Evolutionary conservation across 495 filamentous ascomycete species (phyloP), one percentile per base, ranked within the genome.

Genomic region (Xylona heveae): DNA sequence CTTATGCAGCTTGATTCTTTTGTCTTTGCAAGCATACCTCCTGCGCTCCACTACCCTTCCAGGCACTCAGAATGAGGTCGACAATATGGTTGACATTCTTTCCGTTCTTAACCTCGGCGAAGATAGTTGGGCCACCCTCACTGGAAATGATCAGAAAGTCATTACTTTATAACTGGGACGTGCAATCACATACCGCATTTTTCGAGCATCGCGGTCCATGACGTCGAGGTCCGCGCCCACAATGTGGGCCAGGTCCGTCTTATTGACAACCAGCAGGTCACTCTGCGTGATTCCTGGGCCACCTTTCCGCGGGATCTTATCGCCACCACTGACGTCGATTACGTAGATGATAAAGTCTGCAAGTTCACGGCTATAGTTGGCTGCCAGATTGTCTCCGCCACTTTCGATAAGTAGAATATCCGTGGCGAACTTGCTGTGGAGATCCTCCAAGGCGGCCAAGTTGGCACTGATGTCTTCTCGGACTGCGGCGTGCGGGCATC

Each of bases 271-370:
- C 36, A 97, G 49, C 51, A 95, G 47, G 50, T 97, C 88, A 29
- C 71, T 79, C 51, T 92, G 83, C 24, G 88, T 97, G 43, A 97
- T 97, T 0, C 88, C 90, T 6, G 88, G 88, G 4, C 88, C 88
- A 15, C 90, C 88, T 58, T 97, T 97, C 5, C 90, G 57, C 0
- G 88, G 88, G 28, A 97, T 73, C 59, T 97, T 97, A 48, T 97
- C 88, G 3, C 88, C 88, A n/a, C 88, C 88, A 30, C 69, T 73
- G 6, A 97, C 88, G 52, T 97, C 88, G 41, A 97, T 95, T 31
- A 97, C 88, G 48, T 97, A 97, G 49, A 97, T 69, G 48, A 95
- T 97, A 49, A 75, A 97, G 51, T 97, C 88, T 2, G 90, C 88
- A 37, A 95, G 54, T 53, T 97, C 88, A 28, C 88, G 60, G 25